Base-by-base conservation (phyloP, 371 early-diverging fungal species). In the Apophysomyces elegans region DNA sequence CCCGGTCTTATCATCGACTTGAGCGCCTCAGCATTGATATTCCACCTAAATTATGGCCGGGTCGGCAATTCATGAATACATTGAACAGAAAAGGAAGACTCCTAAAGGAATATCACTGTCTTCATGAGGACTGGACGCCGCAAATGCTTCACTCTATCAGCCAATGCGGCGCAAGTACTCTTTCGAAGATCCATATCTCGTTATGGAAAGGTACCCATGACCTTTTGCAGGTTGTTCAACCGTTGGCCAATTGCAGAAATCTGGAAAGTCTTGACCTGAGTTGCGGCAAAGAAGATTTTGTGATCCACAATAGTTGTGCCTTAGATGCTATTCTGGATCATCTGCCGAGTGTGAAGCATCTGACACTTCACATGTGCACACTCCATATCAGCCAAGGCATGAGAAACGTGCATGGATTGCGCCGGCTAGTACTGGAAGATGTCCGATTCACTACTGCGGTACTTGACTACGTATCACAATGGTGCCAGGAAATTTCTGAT, bases 281-380 rank as follows among this genome's bases (percentile, higher is more conserved):
- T 26, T 50, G 54, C 35, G 54, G 21, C 21, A 21, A 2, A 26
- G 54, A n/a, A 21, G 54, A 50, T 50, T 50, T 50, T 50, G 11
- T 50, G 21, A 26, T 50, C 21, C 54, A 21, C 21, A n/a, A 50
- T 21, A 21, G 54, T 21, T 16, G 16, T 21, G 21, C 54, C 5
- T 9, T 50, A 2, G 21, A 50, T 21, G 54, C 21, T n/a, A 18
- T 50, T 50, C 54, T 50, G 54, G 4, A 21, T 50, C 54, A 50
- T 50, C 32, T 50, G 54, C 21, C 54, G 9, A 50, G 9, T n/a
- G 5, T 50, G 11, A 50, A 50, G 21, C 54, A 50, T 50, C 54
- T 50, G 54, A 50, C 54, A 26, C 54, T 50, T 21, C 54, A 50
- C 54, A 50, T 21, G 54, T 50, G 54, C 21, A 50, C 54, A 18